Percentiles rank a stretch among this genome's conserved stretches.
phyloP scores from a whole-genome alignment of 176 grass and related monocot genomes.

The Stipa capillata region DNA sequence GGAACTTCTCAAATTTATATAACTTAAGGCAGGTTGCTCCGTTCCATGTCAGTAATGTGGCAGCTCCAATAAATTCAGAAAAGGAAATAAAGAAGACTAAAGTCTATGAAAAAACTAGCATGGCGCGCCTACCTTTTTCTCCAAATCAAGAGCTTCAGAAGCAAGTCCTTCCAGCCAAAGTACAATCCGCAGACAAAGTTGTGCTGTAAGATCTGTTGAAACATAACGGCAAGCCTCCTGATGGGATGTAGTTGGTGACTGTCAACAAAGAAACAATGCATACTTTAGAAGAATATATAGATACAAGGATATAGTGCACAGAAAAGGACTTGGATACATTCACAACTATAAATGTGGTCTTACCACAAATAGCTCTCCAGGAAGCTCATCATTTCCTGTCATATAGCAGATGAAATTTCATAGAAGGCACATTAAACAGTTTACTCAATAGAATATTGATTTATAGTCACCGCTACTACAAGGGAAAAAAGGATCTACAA shows the following conservation, averaged over 20 bases:
- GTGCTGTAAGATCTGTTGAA: conserved; percentile 53
- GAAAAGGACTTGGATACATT: neutral
- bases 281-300: neutral
- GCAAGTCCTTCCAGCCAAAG: conserved; percentile 96
- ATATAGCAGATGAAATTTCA: conserved; percentile 32
- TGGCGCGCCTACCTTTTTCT: conserved; percentile 50
- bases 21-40: neutral
- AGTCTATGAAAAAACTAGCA: neutral
- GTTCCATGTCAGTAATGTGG: neutral
- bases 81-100: neutral
- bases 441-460: neutral
- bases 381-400: conserved; percentile 79
- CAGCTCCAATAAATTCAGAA: neutral
- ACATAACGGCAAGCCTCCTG: conserved; percentile 88
- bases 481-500: neutral
- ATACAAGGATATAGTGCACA: neutral
- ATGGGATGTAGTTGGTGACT: conserved; percentile 86
- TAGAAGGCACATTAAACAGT: conserved; percentile 16
- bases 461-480: conserved; percentile 1
- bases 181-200: conserved; percentile 68
- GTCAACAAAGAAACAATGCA: conserved; percentile 21
- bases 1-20: neutral
- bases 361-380: conserved; percentile 71
- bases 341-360: neutral
- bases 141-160: conserved; percentile 92